A percentile compares a stretch with the other conserved stretches of the same genome.
These are phyloP conservation scores for Stereocaulon alpinum DNA, from an alignment of 495 filamentous ascomycete species.

Conservation along the genomic window DNA sequence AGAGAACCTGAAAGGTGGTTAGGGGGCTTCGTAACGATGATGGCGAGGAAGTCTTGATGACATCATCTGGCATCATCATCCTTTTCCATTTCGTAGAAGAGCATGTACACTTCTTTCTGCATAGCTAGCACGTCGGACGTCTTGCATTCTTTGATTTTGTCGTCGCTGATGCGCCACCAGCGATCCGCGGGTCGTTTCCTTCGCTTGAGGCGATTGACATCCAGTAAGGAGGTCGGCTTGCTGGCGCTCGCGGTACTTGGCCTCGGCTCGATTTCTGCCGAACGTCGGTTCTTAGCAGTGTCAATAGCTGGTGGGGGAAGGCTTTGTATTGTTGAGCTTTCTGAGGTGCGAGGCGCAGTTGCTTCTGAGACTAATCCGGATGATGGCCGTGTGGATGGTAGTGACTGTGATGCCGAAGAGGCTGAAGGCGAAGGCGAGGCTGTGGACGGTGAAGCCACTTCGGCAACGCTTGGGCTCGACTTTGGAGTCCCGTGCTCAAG, in stretches of 20 bases:
- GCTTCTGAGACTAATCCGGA: constrained; percentile 8
- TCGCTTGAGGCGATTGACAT: constrained; percentile 15
- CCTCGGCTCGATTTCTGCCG: neutral
- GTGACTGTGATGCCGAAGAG: constrained; percentile 24
- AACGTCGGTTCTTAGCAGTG: neutral
- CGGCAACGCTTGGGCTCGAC: constrained; percentile 6
- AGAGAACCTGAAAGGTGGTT: too few relatives aligned
- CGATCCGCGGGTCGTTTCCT: constrained; percentile 55
- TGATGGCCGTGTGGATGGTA: constrained; percentile 20
- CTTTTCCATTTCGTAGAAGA: constrained; percentile 83
- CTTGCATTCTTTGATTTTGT: constrained; percentile 89
- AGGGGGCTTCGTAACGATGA: too few relatives aligned
- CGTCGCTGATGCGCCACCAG: constrained; percentile 98
- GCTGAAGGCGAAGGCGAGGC: constrained; percentile 31
- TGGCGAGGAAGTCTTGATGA: neutral
- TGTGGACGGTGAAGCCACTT: neutral
- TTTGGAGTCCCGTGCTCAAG: constrained; percentile 14
- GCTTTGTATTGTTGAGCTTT: neutral
- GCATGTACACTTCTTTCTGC: constrained; percentile 90
- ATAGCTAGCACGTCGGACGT: constrained; percentile 83
- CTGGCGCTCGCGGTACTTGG: neutral
- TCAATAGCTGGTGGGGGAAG: neutral
- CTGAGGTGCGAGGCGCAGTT: neutral
- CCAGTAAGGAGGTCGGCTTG: constrained; percentile 9
- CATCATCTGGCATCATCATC: neutral